These are phyloP conservation scores for Dendrobium huoshanense DNA, from an alignment of 106 monocot genomes.

Conservation along the genomic window DNA sequence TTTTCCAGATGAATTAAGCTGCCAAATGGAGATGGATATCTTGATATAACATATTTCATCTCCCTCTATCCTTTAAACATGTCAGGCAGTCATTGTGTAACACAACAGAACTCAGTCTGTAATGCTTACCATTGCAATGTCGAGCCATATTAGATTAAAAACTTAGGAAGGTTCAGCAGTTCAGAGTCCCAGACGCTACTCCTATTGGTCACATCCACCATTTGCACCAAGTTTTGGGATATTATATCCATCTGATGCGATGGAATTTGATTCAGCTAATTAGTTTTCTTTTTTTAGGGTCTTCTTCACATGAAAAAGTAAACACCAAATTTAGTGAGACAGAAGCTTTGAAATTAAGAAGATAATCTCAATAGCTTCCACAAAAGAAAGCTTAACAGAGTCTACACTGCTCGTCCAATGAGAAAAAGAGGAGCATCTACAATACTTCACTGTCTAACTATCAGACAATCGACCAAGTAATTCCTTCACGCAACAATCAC, in stretches of 20 bases:
- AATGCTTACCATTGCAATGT: constrained; percentile 37
- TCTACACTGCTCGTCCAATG: constrained; percentile 68
- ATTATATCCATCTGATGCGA: constrained; percentile 65
- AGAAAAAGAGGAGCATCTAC: constrained; percentile 69
- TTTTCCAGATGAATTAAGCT: constrained; percentile 67
- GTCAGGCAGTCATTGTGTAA: constrained; percentile 19
- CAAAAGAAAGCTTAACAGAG: constrained; percentile 56
- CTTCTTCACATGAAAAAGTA: too few species aligned
- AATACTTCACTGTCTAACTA: constrained; percentile 74
- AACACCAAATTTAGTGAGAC: neutral
- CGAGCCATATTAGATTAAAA: constrained; percentile 70
- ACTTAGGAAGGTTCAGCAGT: constrained; percentile 45
- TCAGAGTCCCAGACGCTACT: constrained; percentile 67
- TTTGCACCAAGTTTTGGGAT: constrained; percentile 46
- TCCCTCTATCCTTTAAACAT: constrained; percentile 74
- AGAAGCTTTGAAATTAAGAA: constrained; percentile 48
- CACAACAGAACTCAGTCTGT: too few species aligned
- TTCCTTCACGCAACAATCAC: neutral
- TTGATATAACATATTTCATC: constrained; percentile 69
- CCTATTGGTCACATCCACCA: constrained; percentile 63
- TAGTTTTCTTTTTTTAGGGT: too few species aligned
- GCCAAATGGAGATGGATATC: constrained; percentile 62
- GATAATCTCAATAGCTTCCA: constrained; percentile 52
- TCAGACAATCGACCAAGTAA: constrained; percentile 79
- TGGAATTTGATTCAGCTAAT: constrained; percentile 11